phyloP scores from a whole-genome alignment of 805 yeast genomes.

The Candida loeiensis region DNA sequence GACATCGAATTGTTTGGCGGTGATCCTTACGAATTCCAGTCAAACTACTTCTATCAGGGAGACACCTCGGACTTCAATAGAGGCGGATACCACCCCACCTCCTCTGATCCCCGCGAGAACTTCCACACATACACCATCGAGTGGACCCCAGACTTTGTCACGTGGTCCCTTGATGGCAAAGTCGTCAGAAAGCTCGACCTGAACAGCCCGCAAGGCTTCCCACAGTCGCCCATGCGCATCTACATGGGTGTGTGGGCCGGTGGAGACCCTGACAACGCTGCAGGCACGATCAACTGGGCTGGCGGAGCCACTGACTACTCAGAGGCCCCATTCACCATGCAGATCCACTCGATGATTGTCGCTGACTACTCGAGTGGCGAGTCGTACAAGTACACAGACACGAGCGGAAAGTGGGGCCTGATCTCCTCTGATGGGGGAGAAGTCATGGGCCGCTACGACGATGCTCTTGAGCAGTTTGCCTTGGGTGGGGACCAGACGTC shows the following conservation, averaged over 20 bases:
- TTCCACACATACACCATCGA: slow-evolving; percentile 81
- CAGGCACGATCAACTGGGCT: slow-evolving; percentile 79
- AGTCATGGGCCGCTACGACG: slow-evolving; percentile 52
- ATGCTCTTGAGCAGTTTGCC: slow-evolving; percentile 9
- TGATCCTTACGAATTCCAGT: slow-evolving; percentile 14
- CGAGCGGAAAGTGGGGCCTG: slow-evolving; percentile 57
- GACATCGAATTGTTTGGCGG: slow-evolving; percentile 17
- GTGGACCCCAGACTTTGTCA: slow-evolving; percentile 65
- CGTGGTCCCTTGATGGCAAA: slow-evolving; percentile 72
- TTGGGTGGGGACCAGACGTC: slow-evolving; percentile 6
- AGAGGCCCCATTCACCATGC: slow-evolving; percentile 66
- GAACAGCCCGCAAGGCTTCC: slow-evolving; percentile 63
- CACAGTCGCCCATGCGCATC: slow-evolving; percentile 85
- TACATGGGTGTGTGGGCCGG: slow-evolving; percentile 78
- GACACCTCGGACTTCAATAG: slow-evolving; percentile 32
- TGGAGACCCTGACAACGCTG: slow-evolving; percentile 62
- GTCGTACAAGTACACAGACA: slow-evolving; percentile 44
- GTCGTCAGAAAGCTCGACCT: slow-evolving; percentile 60
- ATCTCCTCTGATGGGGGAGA: slow-evolving; percentile 55
- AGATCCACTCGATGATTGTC: slow-evolving; percentile 56
- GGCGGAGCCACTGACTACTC: slow-evolving; percentile 69
- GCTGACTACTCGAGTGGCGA: slow-evolving; percentile 67
- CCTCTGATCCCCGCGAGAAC: slow-evolving; percentile 48
- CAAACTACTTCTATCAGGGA: slow-evolving; percentile 16
- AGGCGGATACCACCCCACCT: slow-evolving; percentile 65